Base-by-base conservation (phyloP, 2,329 filamentous ascomycete genomes). In the Meredithiella fracta region DNA sequence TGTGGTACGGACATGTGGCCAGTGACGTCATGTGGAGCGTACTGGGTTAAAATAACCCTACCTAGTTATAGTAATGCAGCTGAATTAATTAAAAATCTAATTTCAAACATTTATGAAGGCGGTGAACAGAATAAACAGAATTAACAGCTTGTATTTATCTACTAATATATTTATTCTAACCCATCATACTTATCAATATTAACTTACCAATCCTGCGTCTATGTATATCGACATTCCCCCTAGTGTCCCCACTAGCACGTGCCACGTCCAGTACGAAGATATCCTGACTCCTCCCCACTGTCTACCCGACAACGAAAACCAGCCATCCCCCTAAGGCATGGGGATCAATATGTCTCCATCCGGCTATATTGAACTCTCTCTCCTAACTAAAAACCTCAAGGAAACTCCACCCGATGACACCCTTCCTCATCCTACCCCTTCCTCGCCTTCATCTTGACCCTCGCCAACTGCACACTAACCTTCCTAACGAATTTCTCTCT, bases 401-500 rank as follows among this genome's bases (percentile, higher is more conserved):
- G n/a, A n/a, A n/a, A n/a, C n/a, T n/a, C n/a, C n/a, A n/a, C n/a
- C n/a, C n/a, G n/a, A n/a, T n/a, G n/a, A n/a, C n/a, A n/a, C n/a
- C n/a, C n/a, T 15, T 20, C n/a, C 38, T 20, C n/a, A 15, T 42
- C 5, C 5, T 5, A 5, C 50, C 44, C 15, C 23, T 31, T 44
- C 17, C 29, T 26, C 23, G 29, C 20, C n/a, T 57, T 20, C 15
- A 17, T 20, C 22, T 50, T 31, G 11, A 15, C 11, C 37, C 47
- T 37, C 17, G 55, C 55, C n/a, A 57, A 9, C 8, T 14, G 49
- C 29, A 49, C 42, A n/a, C 25, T 23, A 17, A 57, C 42, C 22
- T 47, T 17, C 20, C 40, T 34, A 5, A 57, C 14, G 14, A 57
- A 49, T 7, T 31, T 23, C 20, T 37, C 17, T 31, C 14, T 50